A percentile compares a stretch with the other conserved stretches of the same genome.
Conservation (phyloP, 768 basidiomycete genomes). For the Termitomyces heimii region DNA sequence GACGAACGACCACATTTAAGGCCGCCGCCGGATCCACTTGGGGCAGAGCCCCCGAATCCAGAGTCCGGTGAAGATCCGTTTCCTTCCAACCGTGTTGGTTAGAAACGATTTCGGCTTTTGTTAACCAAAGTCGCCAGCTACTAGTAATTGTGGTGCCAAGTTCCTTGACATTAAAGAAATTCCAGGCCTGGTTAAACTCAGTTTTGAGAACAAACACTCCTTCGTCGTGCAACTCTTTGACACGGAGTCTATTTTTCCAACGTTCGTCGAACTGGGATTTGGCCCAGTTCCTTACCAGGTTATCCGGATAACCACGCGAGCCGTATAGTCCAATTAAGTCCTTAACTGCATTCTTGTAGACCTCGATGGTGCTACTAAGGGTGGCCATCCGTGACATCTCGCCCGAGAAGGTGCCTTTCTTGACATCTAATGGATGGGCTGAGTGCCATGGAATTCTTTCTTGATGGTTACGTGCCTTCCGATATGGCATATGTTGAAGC, state of each 20-base stretch:
- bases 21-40: accelerated
- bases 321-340: not conserved
- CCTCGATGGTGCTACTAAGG: not conserved
- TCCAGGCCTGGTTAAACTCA: not conserved
- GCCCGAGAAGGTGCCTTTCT: not conserved
- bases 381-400: not conserved
- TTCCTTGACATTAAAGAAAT: not conserved
- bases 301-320: not conserved
- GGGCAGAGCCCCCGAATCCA: not conserved
- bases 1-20: not conserved
- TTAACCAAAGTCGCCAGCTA: not conserved
- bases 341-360: not conserved
- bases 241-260: not conserved
- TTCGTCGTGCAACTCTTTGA: not conserved
- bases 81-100: accelerated
- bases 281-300: not conserved
- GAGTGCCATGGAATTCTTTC: not conserved
- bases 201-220: not conserved
- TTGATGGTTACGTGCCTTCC: not conserved
- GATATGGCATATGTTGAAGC: not conserved
- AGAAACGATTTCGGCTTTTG: not conserved
- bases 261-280: not conserved
- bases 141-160: not conserved
- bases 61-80: not conserved
- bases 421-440: not conserved